Conservation (phyloP, 441 rosid genomes). For the Omphalea diandra region DNA sequence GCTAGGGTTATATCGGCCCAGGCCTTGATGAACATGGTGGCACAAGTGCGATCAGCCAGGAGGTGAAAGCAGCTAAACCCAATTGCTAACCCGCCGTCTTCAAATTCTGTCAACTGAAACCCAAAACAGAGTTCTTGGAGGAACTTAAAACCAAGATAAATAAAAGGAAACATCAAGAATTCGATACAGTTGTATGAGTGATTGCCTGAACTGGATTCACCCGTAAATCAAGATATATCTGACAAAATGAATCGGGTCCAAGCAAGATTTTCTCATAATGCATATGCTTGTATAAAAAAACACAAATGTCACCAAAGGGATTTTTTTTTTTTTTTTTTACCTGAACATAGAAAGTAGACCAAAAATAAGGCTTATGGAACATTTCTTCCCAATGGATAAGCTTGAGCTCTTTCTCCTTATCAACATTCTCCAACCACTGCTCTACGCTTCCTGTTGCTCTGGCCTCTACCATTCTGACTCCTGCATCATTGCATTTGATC, state of each 20-base stretch:
- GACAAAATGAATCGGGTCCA: too few species aligned
- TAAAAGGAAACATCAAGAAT: too few species aligned
- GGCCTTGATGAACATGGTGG: constrained; percentile 52
- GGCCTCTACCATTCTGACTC: constrained; percentile 65
- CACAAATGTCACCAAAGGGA: too few species aligned
- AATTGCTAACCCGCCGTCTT: constrained; percentile 66
- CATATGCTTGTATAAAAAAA: too few species aligned
- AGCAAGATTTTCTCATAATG: too few species aligned
- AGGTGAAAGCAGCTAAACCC: constrained; percentile 74
- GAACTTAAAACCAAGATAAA: too few species aligned
- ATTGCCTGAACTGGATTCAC: too few species aligned
- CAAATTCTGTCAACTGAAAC: constrained; percentile 69
- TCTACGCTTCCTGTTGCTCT: constrained; percentile 49
- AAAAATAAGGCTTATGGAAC: constrained; percentile 48
- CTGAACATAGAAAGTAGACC: constrained; percentile 79
- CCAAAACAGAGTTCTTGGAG: neutral
- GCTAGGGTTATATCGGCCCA: constrained; percentile 63
- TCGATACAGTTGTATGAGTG: too few species aligned
- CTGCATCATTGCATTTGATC: constrained; percentile 71
- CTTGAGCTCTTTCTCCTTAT: constrained; percentile 51
- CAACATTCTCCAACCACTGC: constrained; percentile 53
- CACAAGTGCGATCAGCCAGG: constrained; percentile 55
- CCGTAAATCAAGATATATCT: too few species aligned
- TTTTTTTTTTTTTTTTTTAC: constrained; percentile 22
- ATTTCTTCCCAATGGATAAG: constrained; percentile 77